Evolutionary conservation across 2,329 filamentous ascomycete genomes (phyloP), one percentile per base, ranked within the genome.

Genomic region (Colletotrichum siamense): DNA sequence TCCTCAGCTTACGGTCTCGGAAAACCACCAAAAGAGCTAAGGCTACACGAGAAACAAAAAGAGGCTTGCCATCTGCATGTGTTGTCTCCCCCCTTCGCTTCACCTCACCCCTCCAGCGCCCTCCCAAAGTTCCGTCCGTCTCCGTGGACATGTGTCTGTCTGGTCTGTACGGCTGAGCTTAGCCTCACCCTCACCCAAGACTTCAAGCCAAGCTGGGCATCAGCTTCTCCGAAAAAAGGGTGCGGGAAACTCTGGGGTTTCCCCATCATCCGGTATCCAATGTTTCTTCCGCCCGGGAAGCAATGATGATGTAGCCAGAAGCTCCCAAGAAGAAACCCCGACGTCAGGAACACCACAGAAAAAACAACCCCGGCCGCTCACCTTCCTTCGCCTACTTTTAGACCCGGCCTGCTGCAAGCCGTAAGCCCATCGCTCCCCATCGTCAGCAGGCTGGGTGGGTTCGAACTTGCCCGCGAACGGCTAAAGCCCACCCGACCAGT

Each of bases 1-100:
- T 39, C 30, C 32, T 44, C 57, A 65, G 64, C 73, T 69, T 69
- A 73, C 44, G 36, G 36, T 75, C 73, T 75, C 73, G 73, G 69
- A 73, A 75, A 30, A 26, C 44, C 49, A 63, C 30, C 30, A 65
- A 49, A 24, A 57, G 16, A 32, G n/a, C 24, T 61, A 34, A 32
- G 22, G 18, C 59, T 52, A 59, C 55, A 30, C 55, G 13, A 36
- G 4, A 39, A n/a, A n/a, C n/a, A n/a, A n/a, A 39, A 32, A 44
- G 28, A 44, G 18, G 32, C 69, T 39, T 72, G 24, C 69, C 64
- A 36, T 22, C 57, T 32, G 63, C 69, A 36, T 28, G 66, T 32
- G 34, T 52, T 39, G 36, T 39, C 34, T 52, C 24, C 67, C n/a
- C 12, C 39, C 36, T n/a, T 63, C 73, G 59, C 68, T n/a, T 66